Evolutionary conservation across 306 rosid species (phyloP), one percentile per base, ranked within the genome.

Genomic region (Canavalia gladiata): DNA sequence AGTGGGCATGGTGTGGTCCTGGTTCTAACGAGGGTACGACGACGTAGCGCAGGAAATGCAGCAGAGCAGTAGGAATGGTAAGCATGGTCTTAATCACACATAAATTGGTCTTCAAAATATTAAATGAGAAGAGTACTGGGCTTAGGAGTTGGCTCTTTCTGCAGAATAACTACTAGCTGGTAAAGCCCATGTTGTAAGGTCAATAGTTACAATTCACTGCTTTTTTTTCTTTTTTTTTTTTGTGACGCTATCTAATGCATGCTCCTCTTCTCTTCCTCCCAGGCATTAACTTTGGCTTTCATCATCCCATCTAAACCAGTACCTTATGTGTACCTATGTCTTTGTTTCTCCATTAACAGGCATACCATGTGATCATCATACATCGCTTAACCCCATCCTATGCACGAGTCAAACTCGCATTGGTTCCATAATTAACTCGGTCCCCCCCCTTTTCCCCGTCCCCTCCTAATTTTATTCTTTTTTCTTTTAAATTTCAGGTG

Each of bases 111-210:
- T 29, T 66, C 63, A 77, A 45, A 52, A 73, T 49, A 71, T 42
- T 86, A 62, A 88, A 80, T 86, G 83, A 34, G 57, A 75, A 7
- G 59, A 70, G 60, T 74, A 73, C 39, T 9, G 49, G 37, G 50
- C 51, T 56, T 8, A 18, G 50, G 1, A 11, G 13, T 46, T 42
- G 70, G 41, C 31, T 58, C 12, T 30, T 35, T 33, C 8, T 50
- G 37, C 79, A 54, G 47, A 39, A 35, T 29, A 55, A 54, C 57
- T 31, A 34, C 10, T 12, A 70, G 28, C 4, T 57, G 49, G 35
- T 82, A 81, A 47, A 25, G 25, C 70, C 87, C 92, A 81, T 79
- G 88, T 85, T 89, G 80, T 65, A 79, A 77, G 86, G 83, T 78
- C 84, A 43, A 66, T 18, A 62, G 30, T 49, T 12, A 52, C 57